These are phyloP conservation scores for Neofusicoccum laricinum DNA, from an alignment of 2,329 filamentous ascomycete genomes.

Conservation along the genomic window DNA sequence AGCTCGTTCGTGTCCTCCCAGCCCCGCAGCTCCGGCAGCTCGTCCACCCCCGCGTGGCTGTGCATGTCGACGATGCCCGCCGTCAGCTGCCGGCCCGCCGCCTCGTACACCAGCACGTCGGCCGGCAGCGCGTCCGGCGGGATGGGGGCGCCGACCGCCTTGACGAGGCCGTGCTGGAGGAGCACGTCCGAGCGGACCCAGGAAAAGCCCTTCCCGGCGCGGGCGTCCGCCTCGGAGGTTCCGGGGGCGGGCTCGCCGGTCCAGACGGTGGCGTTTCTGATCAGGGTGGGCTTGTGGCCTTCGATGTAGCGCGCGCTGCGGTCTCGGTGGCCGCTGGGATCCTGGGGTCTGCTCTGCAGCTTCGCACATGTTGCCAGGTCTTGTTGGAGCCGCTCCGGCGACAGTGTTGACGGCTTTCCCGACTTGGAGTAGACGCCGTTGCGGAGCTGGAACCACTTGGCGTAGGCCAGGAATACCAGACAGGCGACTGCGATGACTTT, in stretches of 20 bases:
- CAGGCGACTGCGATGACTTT: slow-evolving; percentile 21
- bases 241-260: slow-evolving; percentile 58
- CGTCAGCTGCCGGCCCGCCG: slow-evolving; percentile 60
- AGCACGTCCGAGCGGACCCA: slow-evolving; percentile 63
- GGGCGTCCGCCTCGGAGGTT: slow-evolving; percentile 53
- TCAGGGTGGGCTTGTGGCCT: slow-evolving; percentile 59
- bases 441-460: slow-evolving; percentile 19
- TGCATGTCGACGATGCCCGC: slow-evolving; percentile 71
- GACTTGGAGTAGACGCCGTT: slow-evolving; percentile 21
- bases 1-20: slow-evolving; percentile 63
- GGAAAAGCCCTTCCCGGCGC: slow-evolving; percentile 56
- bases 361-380: slow-evolving; percentile 57
- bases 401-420: slow-evolving; percentile 37
- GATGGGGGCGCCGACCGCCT: slow-evolving; percentile 50
- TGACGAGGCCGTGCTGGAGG: slow-evolving; percentile 60
- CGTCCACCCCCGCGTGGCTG: slow-evolving; percentile 60
- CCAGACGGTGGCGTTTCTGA: slow-evolving; percentile 67
- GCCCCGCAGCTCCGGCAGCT: slow-evolving; percentile 55
- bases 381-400: slow-evolving; percentile 50
- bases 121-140: slow-evolving; percentile 42
- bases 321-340: slow-evolving; percentile 55
- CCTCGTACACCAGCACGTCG: slow-evolving; percentile 55
- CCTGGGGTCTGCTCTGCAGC: slow-evolving; percentile 54
- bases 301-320: slow-evolving; percentile 61
- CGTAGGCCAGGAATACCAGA: slow-evolving; percentile 23